Evolutionary conservation across 2,329 filamentous ascomycete genomes (phyloP).

Genomic region (Acephala macrosclerotiorum): DNA sequence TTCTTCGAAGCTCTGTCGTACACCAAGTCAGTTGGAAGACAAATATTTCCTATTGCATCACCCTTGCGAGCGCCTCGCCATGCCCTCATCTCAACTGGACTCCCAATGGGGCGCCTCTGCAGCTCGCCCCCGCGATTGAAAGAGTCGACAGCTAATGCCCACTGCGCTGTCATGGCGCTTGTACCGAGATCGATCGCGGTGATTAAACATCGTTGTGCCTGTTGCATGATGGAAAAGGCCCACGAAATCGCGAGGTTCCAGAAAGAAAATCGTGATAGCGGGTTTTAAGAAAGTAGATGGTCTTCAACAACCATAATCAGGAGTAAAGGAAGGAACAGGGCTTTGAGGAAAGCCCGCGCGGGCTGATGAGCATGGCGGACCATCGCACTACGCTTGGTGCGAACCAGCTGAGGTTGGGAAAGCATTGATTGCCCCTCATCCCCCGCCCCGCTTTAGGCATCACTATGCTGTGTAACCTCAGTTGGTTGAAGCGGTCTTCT

Average conservation of each 20-base stretch:
- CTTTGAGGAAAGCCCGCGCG: not conserved
- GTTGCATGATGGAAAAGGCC: too few relatives aligned
- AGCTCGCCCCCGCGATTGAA: not conserved
- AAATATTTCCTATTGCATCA: constrained; percentile 17
- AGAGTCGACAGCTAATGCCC: not conserved
- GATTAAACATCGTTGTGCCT: not conserved
- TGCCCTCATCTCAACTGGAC: constrained; percentile 14
- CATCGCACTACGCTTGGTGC: not conserved
- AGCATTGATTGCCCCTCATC: too few relatives aligned
- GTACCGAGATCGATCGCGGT: constrained; percentile 15
- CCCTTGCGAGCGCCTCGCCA: constrained; percentile 17
- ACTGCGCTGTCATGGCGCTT: constrained; percentile 5
- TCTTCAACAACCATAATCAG: too few relatives aligned
- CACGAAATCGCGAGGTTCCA: too few relatives aligned
- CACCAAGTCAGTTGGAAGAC: constrained; percentile 25
- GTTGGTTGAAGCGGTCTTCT: too few relatives aligned
- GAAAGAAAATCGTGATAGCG: too few relatives aligned
- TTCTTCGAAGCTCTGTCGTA: constrained; percentile 17
- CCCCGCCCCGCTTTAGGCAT: too few relatives aligned
- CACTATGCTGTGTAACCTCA: too few relatives aligned
- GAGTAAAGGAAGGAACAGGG: not conserved
- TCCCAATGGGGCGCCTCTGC: not conserved
- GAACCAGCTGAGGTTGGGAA: too few relatives aligned
- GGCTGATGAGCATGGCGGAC: not conserved
- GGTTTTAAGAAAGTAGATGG: not conserved